Evolutionary conservation across 2,329 filamentous ascomycete species (phyloP).

Genomic region (Ophiocordyceps australis): DNA sequence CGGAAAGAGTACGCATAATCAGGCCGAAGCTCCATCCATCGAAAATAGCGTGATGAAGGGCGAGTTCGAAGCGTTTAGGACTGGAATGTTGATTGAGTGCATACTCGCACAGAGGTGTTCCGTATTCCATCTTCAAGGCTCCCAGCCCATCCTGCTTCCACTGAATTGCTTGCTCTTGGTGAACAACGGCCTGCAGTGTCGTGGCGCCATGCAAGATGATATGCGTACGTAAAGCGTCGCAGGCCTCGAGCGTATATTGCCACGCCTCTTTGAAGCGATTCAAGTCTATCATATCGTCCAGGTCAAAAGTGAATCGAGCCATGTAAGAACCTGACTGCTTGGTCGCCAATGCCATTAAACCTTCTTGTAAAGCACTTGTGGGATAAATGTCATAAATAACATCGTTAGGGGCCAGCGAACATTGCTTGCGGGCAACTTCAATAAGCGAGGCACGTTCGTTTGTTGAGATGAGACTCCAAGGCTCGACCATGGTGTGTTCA

Average conservation of each 20-base stretch:
- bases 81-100: neutral
- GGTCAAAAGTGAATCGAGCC: slow-evolving; percentile 25
- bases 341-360: slow-evolving; percentile 31
- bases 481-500: neutral
- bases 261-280: slow-evolving; percentile 22
- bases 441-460: neutral
- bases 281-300: slow-evolving; percentile 16
- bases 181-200: slow-evolving; percentile 17
- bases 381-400: slow-evolving; percentile 28
- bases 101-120: slow-evolving; percentile 15
- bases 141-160: neutral
- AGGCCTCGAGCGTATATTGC: slow-evolving; percentile 15
- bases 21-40: slow-evolving; percentile 38
- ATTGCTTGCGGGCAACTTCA: neutral
- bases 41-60: slow-evolving; percentile 36
- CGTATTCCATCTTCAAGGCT: slow-evolving; percentile 4
- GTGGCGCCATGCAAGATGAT: slow-evolving; percentile 22
- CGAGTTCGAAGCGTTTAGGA: slow-evolving; percentile 16
- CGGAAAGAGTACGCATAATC: slow-evolving; percentile 27
- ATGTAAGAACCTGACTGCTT: slow-evolving; percentile 33
- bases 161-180: no score
- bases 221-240: slow-evolving; percentile 26
- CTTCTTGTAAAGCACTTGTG: slow-evolving; percentile 34
- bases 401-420: slow-evolving; percentile 9
- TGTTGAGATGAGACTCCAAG: neutral